A percentile compares a stretch with the other conserved stretches of the same genome.
phyloP scores from a whole-genome alignment of 2,329 filamentous ascomycete species.

The Trichoderma brevicompactum region DNA sequence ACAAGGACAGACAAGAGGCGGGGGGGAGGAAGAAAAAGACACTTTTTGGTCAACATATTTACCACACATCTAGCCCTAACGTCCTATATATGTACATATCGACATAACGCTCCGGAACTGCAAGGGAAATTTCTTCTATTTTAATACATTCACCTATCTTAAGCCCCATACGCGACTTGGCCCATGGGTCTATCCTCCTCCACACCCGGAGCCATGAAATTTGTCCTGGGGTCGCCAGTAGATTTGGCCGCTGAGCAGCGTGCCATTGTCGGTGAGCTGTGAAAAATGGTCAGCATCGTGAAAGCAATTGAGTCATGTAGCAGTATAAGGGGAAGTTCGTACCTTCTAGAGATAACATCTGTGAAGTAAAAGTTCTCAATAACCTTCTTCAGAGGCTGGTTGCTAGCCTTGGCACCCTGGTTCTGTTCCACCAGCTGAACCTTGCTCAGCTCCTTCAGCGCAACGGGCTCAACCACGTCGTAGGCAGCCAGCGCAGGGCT shows the following conservation, averaged over 20 bases:
- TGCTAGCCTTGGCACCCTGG: conserved; percentile 77
- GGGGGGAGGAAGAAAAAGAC: neutral
- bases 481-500: conserved; percentile 88
- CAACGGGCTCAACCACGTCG: conserved; percentile 84
- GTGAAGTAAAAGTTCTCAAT: conserved; percentile 99
- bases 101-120: conserved; percentile 39
- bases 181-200: conserved; percentile 65
- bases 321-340: conserved; percentile 43
- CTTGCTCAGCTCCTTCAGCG: conserved; percentile 78
- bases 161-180: conserved; percentile 63
- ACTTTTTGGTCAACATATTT: conserved; percentile 36
- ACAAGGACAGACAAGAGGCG: neutral
- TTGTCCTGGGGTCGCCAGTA: conserved; percentile 75
- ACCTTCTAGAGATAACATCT: conserved; percentile 95
- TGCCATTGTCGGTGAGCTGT: conserved; percentile 95
- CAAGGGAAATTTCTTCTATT: conserved; percentile 43
- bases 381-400: conserved; percentile 77
- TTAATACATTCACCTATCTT: conserved; percentile 40
- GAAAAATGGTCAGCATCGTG: conserved; percentile 34
- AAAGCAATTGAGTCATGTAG: too few relatives aligned
- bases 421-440: conserved; percentile 96
- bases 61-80: conserved; percentile 32
- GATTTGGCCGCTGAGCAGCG: conserved; percentile 94
- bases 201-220: conserved; percentile 76
- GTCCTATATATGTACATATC: conserved; percentile 50